Percentiles rank a stretch among this genome's conserved stretches.
These are phyloP conservation scores for Ophiosphaerella korrae DNA, from an alignment of 2,329 filamentous ascomycete genomes.

Conservation along the genomic window DNA sequence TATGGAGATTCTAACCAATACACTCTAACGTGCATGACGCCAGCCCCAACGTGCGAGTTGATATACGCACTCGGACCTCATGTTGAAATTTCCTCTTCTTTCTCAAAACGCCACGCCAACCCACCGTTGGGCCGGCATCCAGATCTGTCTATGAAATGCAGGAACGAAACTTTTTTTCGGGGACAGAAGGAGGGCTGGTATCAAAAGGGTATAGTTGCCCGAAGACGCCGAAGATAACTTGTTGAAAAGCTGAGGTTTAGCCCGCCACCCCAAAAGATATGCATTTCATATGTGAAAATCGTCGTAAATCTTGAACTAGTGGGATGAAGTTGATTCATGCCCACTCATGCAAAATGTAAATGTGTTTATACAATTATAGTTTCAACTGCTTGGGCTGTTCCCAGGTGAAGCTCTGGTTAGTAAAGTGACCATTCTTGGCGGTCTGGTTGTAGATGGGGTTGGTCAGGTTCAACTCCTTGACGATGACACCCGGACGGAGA, in stretches of 20 bases:
- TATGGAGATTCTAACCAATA: too few relatives aligned
- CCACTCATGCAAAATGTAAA: constrained; percentile 38
- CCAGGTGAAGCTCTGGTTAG: constrained; percentile 97
- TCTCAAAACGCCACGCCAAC: constrained; percentile 22
- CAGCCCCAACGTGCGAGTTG: constrained; percentile 32
- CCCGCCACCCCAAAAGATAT: constrained; percentile 41
- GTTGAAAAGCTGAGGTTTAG: constrained; percentile 47
- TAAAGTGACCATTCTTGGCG: constrained; percentile 99
- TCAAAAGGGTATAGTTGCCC: constrained; percentile 41
- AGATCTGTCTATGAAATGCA: constrained; percentile 28
- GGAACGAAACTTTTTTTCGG: constrained; percentile 40
- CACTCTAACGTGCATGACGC: background rate
- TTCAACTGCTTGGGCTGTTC: constrained; percentile 96
- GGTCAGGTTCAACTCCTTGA: constrained; percentile 92
- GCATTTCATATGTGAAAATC: constrained; percentile 38
- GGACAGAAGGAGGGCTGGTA: constrained; percentile 30
- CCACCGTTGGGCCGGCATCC: constrained; percentile 18
- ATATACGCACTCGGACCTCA: constrained; percentile 30
- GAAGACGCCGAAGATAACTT: constrained; percentile 46
- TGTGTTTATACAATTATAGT: constrained; percentile 65
- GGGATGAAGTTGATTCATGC: constrained; percentile 49
- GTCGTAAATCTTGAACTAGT: constrained; percentile 38
- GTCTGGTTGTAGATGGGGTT: constrained; percentile 98
- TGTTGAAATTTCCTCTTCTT: constrained; percentile 25
- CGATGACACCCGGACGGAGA: constrained; percentile 96